phyloP scores from a whole-genome alignment of 2,329 filamentous ascomycete genomes.

The Purpureocillium takamizusanense region DNA sequence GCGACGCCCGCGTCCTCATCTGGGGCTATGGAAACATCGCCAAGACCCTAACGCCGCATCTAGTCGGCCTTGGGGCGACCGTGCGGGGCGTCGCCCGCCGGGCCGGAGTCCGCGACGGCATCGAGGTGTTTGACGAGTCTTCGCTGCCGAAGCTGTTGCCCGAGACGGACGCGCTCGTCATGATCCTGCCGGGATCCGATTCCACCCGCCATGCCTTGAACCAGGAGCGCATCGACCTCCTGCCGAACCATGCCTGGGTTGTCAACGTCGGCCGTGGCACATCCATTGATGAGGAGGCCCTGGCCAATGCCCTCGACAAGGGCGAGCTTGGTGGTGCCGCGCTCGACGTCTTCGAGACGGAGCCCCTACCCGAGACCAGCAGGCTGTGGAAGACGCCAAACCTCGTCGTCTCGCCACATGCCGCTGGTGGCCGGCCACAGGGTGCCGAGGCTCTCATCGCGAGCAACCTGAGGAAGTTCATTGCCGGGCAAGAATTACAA shows the following conservation, averaged over 20 bases:
- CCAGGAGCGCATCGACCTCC: constrained; percentile 38
- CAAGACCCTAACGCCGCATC: constrained; percentile 46
- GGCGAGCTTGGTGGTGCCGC: constrained; percentile 37
- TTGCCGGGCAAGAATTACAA: constrained; percentile 49
- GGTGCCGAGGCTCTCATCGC: constrained; percentile 50
- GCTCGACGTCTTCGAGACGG: constrained; percentile 38
- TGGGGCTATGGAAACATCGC: constrained; percentile 63
- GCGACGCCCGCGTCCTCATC: constrained; percentile 47
- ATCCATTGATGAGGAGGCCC: constrained; percentile 38
- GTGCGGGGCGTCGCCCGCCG: constrained; percentile 50
- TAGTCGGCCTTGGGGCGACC: constrained; percentile 44
- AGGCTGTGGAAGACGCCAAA: constrained; percentile 43
- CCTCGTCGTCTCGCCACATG: constrained; percentile 45
- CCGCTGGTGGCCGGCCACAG: constrained; percentile 52
- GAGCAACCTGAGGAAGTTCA: constrained; percentile 49
- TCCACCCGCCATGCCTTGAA: constrained; percentile 47
- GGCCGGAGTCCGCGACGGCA: constrained; percentile 47
- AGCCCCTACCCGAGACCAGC: constrained; percentile 33
- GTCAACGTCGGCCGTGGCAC: constrained; percentile 44
- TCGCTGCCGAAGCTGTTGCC: constrained; percentile 42
- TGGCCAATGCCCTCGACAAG: constrained; percentile 33
- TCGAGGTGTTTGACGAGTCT: constrained; percentile 48
- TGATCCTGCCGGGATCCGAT: constrained; percentile 53
- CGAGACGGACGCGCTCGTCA: constrained; percentile 55
- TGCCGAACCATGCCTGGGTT: constrained; percentile 50